Evolutionary conservation across 78 protist species (phyloP), one percentile per base, ranked within the genome.

Genomic region (Trichosphaerium sp.): DNA sequence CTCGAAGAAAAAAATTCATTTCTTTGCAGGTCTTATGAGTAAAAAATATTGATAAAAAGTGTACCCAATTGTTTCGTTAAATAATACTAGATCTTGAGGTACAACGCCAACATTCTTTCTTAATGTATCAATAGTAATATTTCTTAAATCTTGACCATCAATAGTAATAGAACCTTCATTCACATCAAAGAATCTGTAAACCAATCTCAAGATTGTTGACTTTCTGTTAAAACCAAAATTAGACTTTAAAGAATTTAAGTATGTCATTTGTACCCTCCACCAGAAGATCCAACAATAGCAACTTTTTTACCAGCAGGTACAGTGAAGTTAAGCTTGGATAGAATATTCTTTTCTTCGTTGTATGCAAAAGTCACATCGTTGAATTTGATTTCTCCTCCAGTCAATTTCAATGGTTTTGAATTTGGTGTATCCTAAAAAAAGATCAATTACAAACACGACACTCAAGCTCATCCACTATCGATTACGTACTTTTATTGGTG

Each of bases 201-300:
- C 44, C 29, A 94, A 71, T 5, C 82, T 48, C 31, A 88, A 5
- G 28, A 88, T 62, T 0, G 98, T 88, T 4, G 84, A 62, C 73
- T 94, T 94, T 28, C 87, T 54, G 74, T 10, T n/a, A n/a, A n/a
- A n/a, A n/a, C n/a, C n/a, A n/a, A n/a, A n/a, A n/a, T n/a, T n/a
- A n/a, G n/a, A n/a, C n/a, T n/a, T n/a, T n/a, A n/a, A 44, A n/a
- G 7, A 5, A 61, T 8, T 8, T 31, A 40, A 8, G 7, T 5
- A 61, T 40, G 12, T 61, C 8, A 32, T 26, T 38, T 61, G 40
- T 15, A 47, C 61, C 98, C 98, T 5, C 74, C 43, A 18, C 98
- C 98, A 21, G 74, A 42, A 26, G 92, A 48, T 2, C 98, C 98
- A 32, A 89, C 94, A 4, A 94, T 14, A 7, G 94, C 98, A 37